phyloP scores from a whole-genome alignment of 1,284 basidiomycete genomes.

The Puccinia sorghi region DNA sequence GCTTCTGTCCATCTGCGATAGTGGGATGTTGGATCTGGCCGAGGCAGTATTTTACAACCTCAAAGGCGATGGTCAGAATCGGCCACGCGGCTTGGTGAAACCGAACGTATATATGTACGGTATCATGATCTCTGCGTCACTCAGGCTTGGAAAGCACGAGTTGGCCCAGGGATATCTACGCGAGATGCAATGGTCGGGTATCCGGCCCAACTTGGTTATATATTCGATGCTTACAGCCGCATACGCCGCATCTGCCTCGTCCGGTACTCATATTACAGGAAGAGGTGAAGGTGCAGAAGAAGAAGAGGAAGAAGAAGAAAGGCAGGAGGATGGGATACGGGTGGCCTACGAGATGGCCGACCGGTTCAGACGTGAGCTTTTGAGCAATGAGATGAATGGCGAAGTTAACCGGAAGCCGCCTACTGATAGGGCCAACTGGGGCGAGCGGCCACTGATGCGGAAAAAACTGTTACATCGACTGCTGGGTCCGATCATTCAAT shows the following conservation, averaged over 20 bases:
- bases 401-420: constrained; percentile 59
- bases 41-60: constrained; percentile 67
- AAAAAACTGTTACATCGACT: constrained; percentile 58
- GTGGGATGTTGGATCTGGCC: constrained; percentile 69
- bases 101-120: constrained; percentile 69
- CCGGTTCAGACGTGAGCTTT: constrained; percentile 50
- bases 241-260: constrained; percentile 59
- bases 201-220: constrained; percentile 71
- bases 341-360: constrained; percentile 55
- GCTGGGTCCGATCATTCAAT: constrained; percentile 68
- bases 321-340: constrained; percentile 53
- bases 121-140: constrained; percentile 78
- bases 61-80: constrained; percentile 1
- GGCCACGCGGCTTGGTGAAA: constrained; percentile 36
- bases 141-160: constrained; percentile 65
- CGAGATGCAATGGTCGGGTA: constrained; percentile 70
- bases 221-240: constrained; percentile 71
- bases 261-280: constrained; percentile 54
- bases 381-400: constrained; percentile 64
- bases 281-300: constrained; percentile 59
- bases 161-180: constrained; percentile 72
- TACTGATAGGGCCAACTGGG: constrained; percentile 56
- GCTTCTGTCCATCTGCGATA: constrained; percentile 80
- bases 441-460: constrained; percentile 54
- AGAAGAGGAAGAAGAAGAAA: constrained; percentile 51